Conservation (phyloP, 2,329 filamentous ascomycete species). For the Aaosphaeria pasadenensis region DNA sequence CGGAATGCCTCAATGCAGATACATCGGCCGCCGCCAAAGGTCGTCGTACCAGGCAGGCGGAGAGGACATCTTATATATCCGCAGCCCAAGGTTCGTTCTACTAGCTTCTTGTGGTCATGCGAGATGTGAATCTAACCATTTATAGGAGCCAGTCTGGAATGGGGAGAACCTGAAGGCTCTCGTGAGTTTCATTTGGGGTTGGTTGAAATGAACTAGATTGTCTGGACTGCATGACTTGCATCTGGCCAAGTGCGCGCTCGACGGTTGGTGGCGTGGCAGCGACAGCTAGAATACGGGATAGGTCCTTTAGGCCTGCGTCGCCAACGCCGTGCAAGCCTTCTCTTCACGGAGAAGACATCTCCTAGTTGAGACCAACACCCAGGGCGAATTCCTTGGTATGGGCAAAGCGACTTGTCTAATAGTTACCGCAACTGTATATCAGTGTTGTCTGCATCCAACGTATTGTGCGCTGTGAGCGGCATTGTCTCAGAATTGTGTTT, state of each 20-base stretch:
- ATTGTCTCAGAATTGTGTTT: too few relatives aligned
- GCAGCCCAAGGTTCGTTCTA: conserved; percentile 17
- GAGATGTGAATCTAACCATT: too few relatives aligned
- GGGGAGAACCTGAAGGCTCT: conserved; percentile 21
- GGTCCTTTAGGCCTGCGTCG: too few relatives aligned
- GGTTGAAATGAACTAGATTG: conserved; percentile 16
- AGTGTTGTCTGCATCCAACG: too few relatives aligned
- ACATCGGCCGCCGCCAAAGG: conserved; percentile 22
- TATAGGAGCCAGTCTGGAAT: conserved; percentile 9
- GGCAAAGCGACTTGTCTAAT: background rate
- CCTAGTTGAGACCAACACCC: too few relatives aligned
- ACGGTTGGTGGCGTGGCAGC: too few relatives aligned
- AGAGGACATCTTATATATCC: conserved; percentile 20
- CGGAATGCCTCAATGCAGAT: conserved; percentile 26
- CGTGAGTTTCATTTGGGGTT: conserved; percentile 21
- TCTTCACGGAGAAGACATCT: too few relatives aligned
- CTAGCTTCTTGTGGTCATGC: too few relatives aligned
- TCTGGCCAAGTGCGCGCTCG: background rate
- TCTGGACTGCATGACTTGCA: background rate
- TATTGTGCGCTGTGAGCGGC: too few relatives aligned
- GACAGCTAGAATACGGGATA: too few relatives aligned
- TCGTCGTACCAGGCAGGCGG: conserved; percentile 21
- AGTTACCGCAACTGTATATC: background rate
- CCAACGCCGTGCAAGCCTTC: too few relatives aligned
- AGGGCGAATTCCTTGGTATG: too few relatives aligned